Evolutionary conservation across 352 stramenopile species (phyloP).

Genomic region (Blastocystis sp.): DNA sequence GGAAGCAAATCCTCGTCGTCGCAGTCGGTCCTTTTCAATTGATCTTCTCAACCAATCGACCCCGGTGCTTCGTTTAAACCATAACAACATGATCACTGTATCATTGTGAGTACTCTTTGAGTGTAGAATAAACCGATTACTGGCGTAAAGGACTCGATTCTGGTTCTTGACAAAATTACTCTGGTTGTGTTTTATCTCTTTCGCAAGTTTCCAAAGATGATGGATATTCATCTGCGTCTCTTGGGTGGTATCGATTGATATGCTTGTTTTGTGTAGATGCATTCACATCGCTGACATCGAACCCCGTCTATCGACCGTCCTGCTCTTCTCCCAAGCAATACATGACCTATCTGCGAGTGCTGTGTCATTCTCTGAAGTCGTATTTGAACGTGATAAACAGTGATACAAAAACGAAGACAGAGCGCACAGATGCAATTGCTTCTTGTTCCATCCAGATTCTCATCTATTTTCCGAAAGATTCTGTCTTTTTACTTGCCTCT

Average conservation of each 20-base stretch:
- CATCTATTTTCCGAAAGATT: conserved; percentile 23
- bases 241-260: not conserved
- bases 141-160: not conserved
- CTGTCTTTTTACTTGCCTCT: not conserved
- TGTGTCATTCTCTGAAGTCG: conserved; percentile 4
- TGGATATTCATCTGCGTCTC: not conserved
- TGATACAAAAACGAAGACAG: not conserved
- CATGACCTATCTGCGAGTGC: not conserved
- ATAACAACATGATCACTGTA: conserved; percentile 34
- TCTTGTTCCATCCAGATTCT: conserved; percentile 1
- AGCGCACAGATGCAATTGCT: not conserved
- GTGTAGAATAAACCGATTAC: conserved; percentile 40
- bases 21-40: not conserved
- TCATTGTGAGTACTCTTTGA: not conserved
- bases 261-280: not conserved
- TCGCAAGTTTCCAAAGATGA: not conserved
- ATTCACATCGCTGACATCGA: not conserved
- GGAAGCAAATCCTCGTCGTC: not conserved
- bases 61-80: not conserved
- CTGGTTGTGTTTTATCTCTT: not conserved
- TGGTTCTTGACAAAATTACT: conserved; percentile 6
- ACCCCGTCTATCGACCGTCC: not conserved
- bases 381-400: not conserved
- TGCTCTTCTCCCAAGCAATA: not conserved
- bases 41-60: conserved; percentile 45